These are phyloP conservation scores for Cicer cuneatum DNA, from an alignment of 306 rosid species.

Conservation along the genomic window DNA sequence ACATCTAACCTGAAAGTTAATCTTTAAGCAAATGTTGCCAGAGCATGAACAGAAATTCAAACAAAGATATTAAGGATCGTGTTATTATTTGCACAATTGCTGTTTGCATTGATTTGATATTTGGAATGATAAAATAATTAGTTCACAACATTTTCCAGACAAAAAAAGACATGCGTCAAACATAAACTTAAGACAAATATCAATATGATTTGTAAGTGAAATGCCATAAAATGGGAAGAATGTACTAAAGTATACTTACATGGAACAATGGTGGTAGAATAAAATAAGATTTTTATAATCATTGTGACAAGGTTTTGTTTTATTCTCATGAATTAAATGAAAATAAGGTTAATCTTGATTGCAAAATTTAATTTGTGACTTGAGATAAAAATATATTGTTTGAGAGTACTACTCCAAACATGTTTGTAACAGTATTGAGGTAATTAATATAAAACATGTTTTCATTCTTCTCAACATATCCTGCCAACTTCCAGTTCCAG, in stretches of 20 bases:
- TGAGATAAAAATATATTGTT: not conserved
- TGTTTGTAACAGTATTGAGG: not conserved
- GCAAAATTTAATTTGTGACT: not conserved
- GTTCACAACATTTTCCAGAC: constrained; percentile 26
- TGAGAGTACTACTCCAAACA: not conserved
- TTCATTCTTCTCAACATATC: not conserved
- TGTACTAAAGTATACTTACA: not conserved
- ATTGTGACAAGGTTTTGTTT: not conserved
- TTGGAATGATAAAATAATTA: not conserved
- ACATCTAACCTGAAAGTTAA: constrained; percentile 3
- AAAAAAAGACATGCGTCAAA: not conserved
- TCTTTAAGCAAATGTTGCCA: constrained; percentile 12
- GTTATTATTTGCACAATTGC: not conserved
- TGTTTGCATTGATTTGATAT: not conserved
- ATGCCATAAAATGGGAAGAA: not conserved
- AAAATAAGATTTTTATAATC: not conserved
- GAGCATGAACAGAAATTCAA: not conserved
- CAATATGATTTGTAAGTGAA: not conserved
- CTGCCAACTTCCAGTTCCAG: not conserved
- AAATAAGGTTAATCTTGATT: not conserved
- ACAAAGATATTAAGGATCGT: not conserved
- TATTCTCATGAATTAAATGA: constrained; percentile 6
- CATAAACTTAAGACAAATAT: not conserved
- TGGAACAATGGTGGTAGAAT: not conserved
- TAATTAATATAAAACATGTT: constrained; percentile 1